A percentile compares a stretch with the other conserved stretches of the same genome.
These are phyloP conservation scores for Paulownia fortunei DNA, from an alignment of 257 asterid genomes.

Conservation along the genomic window DNA sequence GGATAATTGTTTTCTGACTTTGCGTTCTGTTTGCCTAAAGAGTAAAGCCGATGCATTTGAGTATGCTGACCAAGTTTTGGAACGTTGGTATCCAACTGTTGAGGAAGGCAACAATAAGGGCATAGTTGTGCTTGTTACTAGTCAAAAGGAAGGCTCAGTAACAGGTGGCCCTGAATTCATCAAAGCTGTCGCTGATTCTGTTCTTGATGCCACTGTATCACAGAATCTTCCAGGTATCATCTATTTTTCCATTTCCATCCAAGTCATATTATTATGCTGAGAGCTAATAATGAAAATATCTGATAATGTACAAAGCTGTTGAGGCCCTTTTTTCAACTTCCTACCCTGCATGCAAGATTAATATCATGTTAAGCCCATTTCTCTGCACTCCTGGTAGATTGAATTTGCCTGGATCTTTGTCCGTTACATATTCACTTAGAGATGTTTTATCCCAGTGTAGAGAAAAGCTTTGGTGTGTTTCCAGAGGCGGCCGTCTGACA, in stretches of 20 bases:
- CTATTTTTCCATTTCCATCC: neutral
- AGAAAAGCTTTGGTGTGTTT: no score
- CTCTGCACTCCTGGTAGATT: no score
- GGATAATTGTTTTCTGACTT: neutral
- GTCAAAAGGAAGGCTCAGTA: constrained; percentile 98
- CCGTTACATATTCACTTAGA: no score
- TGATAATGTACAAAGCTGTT: no score
- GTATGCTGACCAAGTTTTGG: constrained; percentile 94
- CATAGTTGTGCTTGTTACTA: constrained; percentile 91
- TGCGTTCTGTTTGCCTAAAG: constrained; percentile 44
- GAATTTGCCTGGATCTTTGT: no score
- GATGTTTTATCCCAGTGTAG: no score
- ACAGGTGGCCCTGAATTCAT: constrained; percentile 96
- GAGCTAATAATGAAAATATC: no score
- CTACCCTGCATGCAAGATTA: no score
- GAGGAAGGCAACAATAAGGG: constrained; percentile 91
- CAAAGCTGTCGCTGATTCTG: constrained; percentile 84
- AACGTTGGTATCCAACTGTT: constrained; percentile 86
- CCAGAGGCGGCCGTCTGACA: no score
- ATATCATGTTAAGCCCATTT: no score
- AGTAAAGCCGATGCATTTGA: constrained; percentile 99
- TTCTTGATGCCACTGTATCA: constrained; percentile 92
- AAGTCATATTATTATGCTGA: no score
- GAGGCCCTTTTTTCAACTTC: no score
- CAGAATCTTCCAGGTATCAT: constrained; percentile 89